Conservation (phyloP, 225 moss, liverwort and hornwort genomes). For the Asterella californica region DNA sequence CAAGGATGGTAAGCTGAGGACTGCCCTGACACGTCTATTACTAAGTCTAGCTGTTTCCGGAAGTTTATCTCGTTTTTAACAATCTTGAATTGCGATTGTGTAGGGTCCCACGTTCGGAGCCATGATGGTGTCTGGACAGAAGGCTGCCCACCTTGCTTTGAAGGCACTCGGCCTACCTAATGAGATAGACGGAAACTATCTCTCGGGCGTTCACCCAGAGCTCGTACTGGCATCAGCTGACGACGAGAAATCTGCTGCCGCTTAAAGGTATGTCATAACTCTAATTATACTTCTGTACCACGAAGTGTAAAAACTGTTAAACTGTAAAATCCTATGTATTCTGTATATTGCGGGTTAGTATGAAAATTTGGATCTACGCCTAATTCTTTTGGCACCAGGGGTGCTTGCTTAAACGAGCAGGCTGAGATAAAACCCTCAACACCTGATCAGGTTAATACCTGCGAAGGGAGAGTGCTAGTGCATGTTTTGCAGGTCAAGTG, state of each 20-base stretch:
- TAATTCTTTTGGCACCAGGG: conserved; percentile 71
- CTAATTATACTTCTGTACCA: no score
- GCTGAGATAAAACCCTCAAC: conserved; percentile 99
- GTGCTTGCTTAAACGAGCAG: conserved; percentile 82
- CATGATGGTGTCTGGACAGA: conserved; percentile 97
- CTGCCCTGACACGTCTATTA: background rate
- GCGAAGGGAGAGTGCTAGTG: conserved; percentile 96
- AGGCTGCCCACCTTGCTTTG: conserved; percentile 84
- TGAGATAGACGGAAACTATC: conserved; percentile 85
- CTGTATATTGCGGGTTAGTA: background rate
- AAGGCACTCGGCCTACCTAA: conserved; percentile 79
- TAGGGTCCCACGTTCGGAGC: conserved; percentile 98
- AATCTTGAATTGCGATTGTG: background rate
- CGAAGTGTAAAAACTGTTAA: no score
- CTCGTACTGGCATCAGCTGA: conserved; percentile 43
- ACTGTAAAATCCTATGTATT: no score
- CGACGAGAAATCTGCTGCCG: conserved; percentile 6
- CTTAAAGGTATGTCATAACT: conserved; percentile 2
- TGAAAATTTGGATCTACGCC: background rate
- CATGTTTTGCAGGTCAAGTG: conserved; percentile 57
- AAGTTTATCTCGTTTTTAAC: background rate
- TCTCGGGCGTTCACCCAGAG: conserved; percentile 66
- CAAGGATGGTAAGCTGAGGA: conserved; percentile 56
- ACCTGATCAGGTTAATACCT: conserved; percentile 99
- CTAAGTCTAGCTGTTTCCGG: background rate